These are phyloP conservation scores for Ganoderma multipileum DNA, from an alignment of 1,284 basidiomycete species.

Conservation along the genomic window DNA sequence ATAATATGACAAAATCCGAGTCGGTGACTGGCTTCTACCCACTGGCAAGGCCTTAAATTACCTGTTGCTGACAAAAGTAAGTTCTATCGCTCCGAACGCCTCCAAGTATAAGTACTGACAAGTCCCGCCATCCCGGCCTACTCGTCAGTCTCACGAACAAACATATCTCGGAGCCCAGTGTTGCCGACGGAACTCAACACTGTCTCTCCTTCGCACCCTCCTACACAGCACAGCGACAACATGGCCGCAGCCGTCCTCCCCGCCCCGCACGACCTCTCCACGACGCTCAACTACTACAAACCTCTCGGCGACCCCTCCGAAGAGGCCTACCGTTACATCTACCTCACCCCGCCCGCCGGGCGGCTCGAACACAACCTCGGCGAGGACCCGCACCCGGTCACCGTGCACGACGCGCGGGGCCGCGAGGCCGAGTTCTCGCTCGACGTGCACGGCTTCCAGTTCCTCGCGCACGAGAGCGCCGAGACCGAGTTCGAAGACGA, in stretches of 20 bases:
- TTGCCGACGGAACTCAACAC: neutral
- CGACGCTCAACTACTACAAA: constrained; percentile 35
- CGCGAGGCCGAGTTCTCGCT: constrained; percentile 39
- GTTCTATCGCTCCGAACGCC: neutral
- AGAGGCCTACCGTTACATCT: constrained; percentile 37
- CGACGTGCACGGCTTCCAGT: constrained; percentile 49
- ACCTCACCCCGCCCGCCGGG: constrained; percentile 32
- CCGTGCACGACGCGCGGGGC: constrained; percentile 38
- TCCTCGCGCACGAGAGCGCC: constrained; percentile 36
- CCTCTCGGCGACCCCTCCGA: constrained; percentile 30
- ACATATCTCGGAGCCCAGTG: neutral
- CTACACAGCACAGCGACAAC: neutral
- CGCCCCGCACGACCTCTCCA: constrained; percentile 33
- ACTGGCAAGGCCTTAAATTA: neutral
- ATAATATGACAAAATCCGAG: neutral
- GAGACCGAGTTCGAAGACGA: constrained; percentile 46
- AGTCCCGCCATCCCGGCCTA: neutral
- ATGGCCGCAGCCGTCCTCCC: constrained; percentile 19
- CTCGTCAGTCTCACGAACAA: neutral
- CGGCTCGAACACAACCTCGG: constrained; percentile 36
- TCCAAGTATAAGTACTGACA: neutral
- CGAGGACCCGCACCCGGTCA: constrained; percentile 33
- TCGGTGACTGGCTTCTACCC: neutral
- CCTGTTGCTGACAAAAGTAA: neutral
- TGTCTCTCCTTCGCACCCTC: neutral